Base-by-base conservation (phyloP, 2,329 filamentous ascomycete genomes). In the Helotiales sp. region DNA sequence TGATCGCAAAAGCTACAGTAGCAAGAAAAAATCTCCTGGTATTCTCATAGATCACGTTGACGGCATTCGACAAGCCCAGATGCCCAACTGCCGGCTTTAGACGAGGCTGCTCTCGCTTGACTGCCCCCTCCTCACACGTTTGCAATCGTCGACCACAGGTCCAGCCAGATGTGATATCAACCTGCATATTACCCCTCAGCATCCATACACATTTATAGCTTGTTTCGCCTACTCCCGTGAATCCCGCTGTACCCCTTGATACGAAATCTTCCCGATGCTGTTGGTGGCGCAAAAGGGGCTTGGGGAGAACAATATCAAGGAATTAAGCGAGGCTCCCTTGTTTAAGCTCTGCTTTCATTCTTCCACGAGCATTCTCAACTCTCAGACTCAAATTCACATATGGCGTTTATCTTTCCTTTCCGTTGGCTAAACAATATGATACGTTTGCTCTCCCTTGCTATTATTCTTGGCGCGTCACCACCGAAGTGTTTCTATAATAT, bases 251-350 rank as follows among this genome's bases (percentile, higher is more conserved):
- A 64, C 17, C n/a, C 28, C 55, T 65, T 69, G 49, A 45, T 54
- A n/a, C 24, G 40, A 32, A n/a, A 54, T 57, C 58, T 49, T 24
- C 24, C 37, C 32, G 34, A 11, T 37, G 52, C 32, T 61, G 45
- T 63, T 49, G 54, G 61, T 65, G 62, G 62, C 57, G 61, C 47
- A 45, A 60, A 62, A 28, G 62, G 62, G 64, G 70, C 64, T 64
- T 70, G 40, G 8, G n/a, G 49, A 72, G 71, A 73, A 73, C 71
- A 73, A 73, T 73, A 72, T 66, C 30, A 73, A 72, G 69, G 57
- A 64, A 65, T 62, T 65, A 52, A 67, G 63, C 43, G 55, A 60
- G 40, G 47, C 49, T 65, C 61, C 26, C 40, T 66, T 67, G 60
- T 68, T 57, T 62, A 26, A 32, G 50, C 43, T 26, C 20, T 47